Percentiles rank a stretch among this genome's conserved stretches.
phyloP scores from a whole-genome alignment of 2,329 filamentous ascomycete species.

The Ophiostoma sp. region DNA sequence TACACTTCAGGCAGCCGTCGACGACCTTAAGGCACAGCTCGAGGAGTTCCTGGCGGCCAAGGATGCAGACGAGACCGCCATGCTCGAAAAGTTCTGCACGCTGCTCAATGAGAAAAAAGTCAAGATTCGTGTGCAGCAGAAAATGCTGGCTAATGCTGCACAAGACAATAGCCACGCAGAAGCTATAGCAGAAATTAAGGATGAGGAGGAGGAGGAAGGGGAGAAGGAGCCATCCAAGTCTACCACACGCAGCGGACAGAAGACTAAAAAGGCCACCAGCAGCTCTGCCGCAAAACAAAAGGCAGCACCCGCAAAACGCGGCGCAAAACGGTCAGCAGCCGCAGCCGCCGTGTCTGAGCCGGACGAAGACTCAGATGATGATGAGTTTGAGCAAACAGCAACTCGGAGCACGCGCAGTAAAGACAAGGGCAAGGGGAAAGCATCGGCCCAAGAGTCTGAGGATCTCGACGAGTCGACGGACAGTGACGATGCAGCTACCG shows the following conservation, averaged over 20 bases:
- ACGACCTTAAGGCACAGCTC: slow-evolving; percentile 57
- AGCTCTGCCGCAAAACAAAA: slow-evolving; percentile 17
- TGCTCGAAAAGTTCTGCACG: slow-evolving; percentile 64
- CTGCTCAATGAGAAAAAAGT: slow-evolving; percentile 75
- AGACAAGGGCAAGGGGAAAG: slow-evolving; percentile 7
- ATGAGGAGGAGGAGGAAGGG: slow-evolving; percentile 25
- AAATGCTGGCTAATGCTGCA: slow-evolving; percentile 42
- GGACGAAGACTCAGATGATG: slow-evolving; percentile 40
- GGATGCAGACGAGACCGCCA: slow-evolving; percentile 57
- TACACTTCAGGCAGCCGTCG: slow-evolving; percentile 51
- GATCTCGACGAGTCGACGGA: slow-evolving; percentile 30
- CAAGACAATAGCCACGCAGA: neutral
- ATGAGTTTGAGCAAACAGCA: slow-evolving; percentile 39
- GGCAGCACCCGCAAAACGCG: slow-evolving; percentile 30
- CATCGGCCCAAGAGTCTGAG: neutral
- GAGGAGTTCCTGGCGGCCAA: slow-evolving; percentile 63
- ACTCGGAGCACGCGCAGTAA: neutral
- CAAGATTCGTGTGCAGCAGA: slow-evolving; percentile 70
- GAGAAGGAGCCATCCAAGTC: neutral
- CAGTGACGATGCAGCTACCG: slow-evolving; percentile 42
- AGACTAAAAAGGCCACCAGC: slow-evolving; percentile 2
- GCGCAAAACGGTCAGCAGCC: slow-evolving; percentile 32
- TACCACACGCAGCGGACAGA: neutral
- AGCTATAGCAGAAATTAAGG: slow-evolving; percentile 29
- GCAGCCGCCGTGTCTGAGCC: slow-evolving; percentile 38